Percentiles rank a stretch among this genome's conserved stretches.
These are phyloP conservation scores for Apiospora pterosperma DNA, from an alignment of 2,329 filamentous ascomycete species.

Conservation along the genomic window DNA sequence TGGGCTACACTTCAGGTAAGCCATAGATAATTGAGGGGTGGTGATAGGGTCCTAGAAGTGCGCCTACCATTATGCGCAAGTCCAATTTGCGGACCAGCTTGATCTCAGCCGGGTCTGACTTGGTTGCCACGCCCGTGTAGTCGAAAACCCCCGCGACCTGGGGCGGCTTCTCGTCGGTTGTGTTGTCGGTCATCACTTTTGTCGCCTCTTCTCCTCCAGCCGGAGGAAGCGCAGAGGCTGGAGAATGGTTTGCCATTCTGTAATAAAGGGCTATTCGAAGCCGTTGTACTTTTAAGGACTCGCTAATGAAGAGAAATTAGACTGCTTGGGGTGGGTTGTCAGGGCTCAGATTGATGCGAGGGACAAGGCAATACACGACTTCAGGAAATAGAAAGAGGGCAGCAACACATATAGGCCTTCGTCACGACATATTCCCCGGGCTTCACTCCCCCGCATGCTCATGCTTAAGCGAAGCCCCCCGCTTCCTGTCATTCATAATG, in stretches of 20 bases:
- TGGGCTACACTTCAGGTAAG: slow-evolving; percentile 21
- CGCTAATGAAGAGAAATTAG: neutral
- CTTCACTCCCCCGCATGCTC: neutral
- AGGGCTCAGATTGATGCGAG: neutral
- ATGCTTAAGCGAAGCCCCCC: neutral
- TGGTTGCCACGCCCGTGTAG: slow-evolving; percentile 13
- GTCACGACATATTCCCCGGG: neutral
- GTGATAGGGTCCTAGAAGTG: neutral
- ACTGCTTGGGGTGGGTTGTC: neutral
- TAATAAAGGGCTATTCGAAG: neutral
- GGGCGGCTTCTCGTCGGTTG: neutral
- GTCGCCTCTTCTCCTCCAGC: neutral
- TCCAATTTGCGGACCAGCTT: slow-evolving; percentile 33
- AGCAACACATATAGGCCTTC: neutral
- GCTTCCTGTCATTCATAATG: neutral
- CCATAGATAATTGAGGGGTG: neutral
- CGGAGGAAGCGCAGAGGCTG: neutral
- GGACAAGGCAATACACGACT: too few relatives aligned
- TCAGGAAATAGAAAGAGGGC: neutral
- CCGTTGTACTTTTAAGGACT: neutral
- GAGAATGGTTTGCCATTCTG: neutral
- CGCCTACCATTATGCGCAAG: slow-evolving; percentile 24
- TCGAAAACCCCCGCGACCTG: neutral
- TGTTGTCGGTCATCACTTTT: neutral
- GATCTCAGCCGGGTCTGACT: slow-evolving; percentile 32